Evolutionary conservation across 2,329 filamentous ascomycete genomes (phyloP).

Genomic region (Periglandula ipomoeae): DNA sequence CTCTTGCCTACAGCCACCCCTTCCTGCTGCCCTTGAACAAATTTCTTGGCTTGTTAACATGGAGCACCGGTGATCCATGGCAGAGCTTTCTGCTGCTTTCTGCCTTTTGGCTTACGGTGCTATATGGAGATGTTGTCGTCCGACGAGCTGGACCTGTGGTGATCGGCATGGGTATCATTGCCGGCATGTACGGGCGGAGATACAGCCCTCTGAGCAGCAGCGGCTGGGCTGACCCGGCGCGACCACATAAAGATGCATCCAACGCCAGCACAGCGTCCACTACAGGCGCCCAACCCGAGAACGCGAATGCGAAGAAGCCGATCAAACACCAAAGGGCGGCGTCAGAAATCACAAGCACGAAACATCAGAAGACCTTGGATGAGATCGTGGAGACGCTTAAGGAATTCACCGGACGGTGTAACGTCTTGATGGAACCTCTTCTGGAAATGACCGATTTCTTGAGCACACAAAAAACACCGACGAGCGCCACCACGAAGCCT

Average conservation of each 20-base stretch:
- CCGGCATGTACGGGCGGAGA: conserved; percentile 84
- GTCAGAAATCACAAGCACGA: conserved; percentile 54
- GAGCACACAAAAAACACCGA: conserved; percentile 81
- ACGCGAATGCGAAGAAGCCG: conserved; percentile 18
- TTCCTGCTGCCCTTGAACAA: conserved; percentile 86
- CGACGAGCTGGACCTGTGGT: conserved; percentile 76
- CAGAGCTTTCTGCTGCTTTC: conserved; percentile 88
- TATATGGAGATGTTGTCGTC: conserved; percentile 81
- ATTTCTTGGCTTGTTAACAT: conserved; percentile 76
- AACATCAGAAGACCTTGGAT: conserved; percentile 88
- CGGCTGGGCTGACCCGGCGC: conserved; percentile 50
- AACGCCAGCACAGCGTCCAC: conserved; percentile 11
- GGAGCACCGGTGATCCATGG: conserved; percentile 91
- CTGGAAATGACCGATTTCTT: conserved; percentile 87
- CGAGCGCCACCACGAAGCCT: conserved; percentile 81
- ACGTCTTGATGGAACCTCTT: conserved; percentile 82
- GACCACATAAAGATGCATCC: conserved; percentile 21
- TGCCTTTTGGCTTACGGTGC: conserved; percentile 73
- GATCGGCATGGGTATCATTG: conserved; percentile 68
- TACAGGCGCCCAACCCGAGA: conserved; percentile 17
- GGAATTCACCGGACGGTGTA: conserved; percentile 83
- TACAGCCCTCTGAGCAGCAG: conserved; percentile 88
- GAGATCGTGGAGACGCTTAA: conserved; percentile 94
- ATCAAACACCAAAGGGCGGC: conserved; percentile 33
- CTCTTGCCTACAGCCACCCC: conserved; percentile 90